These are phyloP conservation scores for Geotrichum bryndzae DNA, from an alignment of 1,139 yeast genomes.

Conservation along the genomic window DNA sequence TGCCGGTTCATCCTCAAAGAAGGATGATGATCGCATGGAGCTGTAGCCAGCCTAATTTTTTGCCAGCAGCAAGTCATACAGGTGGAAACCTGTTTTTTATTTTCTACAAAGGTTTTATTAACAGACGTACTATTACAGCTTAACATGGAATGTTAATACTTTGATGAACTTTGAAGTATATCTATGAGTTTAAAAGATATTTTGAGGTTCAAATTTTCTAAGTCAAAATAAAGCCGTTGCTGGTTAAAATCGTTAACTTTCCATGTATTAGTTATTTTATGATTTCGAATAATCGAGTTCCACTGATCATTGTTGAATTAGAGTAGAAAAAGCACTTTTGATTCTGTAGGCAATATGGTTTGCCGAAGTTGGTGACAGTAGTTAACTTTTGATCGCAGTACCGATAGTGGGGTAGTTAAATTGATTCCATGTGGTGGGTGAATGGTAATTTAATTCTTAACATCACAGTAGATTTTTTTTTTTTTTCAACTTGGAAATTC, in stretches of 20 bases:
- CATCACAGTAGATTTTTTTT: background rate
- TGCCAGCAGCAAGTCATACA: background rate
- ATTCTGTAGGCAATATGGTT: background rate
- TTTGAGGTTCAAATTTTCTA: no score
- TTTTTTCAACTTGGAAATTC: background rate
- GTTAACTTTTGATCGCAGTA: background rate
- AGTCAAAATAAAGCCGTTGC: no score
- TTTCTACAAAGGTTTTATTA: background rate
- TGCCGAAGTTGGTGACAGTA: background rate
- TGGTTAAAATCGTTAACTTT: no score
- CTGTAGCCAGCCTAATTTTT: background rate
- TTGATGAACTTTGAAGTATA: background rate
- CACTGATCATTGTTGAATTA: no score
- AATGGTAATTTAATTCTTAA: no score
- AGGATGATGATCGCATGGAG: constrained; percentile 17
- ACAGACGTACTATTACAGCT: background rate
- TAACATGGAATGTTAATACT: background rate
- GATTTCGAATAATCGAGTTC: no score
- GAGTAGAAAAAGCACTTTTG: no score
- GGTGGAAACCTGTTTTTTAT: background rate
- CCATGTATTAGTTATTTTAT: no score
- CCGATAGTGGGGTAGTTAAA: background rate
- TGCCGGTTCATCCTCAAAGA: constrained; percentile 6
- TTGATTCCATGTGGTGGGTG: background rate
- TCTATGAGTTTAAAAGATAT: no score